phyloP scores from a whole-genome alignment of 768 basidiomycete genomes.

The Suillus decipiens region DNA sequence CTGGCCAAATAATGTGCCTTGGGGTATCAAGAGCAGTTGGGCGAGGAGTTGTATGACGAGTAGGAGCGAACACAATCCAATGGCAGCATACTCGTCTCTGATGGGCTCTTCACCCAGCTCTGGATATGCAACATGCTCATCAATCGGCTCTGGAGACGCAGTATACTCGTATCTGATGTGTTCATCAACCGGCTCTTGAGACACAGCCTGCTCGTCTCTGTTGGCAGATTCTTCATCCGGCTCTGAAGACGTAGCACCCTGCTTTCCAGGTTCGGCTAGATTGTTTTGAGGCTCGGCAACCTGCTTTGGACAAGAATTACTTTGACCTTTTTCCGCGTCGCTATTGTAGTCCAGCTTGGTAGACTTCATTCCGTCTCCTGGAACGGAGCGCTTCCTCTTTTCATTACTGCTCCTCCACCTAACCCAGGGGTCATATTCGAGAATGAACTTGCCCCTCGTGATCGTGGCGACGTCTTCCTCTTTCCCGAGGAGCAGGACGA shows the following conservation, averaged over 20 bases:
- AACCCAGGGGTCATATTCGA: conserved; percentile 20
- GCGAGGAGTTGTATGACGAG: conserved; percentile 34
- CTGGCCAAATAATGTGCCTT: conserved; percentile 36
- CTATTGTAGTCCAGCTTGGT: conserved; percentile 8
- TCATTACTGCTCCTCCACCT: not conserved
- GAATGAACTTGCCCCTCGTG: conserved; percentile 21
- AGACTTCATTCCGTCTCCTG: not conserved
- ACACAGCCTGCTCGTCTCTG: no score
- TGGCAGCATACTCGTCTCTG: no score
- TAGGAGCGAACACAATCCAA: conserved; percentile 31
- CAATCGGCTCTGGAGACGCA: not conserved
- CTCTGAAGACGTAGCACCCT: no score
- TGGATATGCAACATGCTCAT: no score
- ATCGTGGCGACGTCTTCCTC: conserved; percentile 17
- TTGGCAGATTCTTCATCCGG: no score
- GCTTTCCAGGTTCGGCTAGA: no score
- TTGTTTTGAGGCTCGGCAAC: not conserved
- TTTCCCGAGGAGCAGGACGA: conserved; percentile 18
- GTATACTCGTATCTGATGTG: no score
- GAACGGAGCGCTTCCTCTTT: not conserved
- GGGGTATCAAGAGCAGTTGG: conserved; percentile 39
- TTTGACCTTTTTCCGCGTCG: not conserved
- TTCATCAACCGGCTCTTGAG: no score
- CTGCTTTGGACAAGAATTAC: not conserved
- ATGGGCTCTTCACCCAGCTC: no score